Evolutionary conservation across 2,329 filamentous ascomycete genomes (phyloP).

Genomic region (Truncatella angustata): DNA sequence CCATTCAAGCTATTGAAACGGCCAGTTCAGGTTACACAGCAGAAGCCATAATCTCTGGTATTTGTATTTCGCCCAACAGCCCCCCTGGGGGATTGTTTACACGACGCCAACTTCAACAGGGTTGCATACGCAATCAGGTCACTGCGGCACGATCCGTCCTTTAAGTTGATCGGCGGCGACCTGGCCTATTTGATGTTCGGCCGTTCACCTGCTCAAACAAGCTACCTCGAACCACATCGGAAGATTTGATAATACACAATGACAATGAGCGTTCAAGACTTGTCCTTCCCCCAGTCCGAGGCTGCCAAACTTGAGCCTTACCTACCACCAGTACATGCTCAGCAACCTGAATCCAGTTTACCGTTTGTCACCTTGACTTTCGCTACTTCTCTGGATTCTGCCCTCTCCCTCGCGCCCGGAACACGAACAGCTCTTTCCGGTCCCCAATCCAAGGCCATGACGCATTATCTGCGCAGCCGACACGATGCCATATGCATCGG

Average conservation of each 20-base stretch:
- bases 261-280: slow-evolving; percentile 12
- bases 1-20: too few relatives aligned
- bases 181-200: too few relatives aligned
- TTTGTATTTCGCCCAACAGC: too few relatives aligned
- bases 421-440: slow-evolving; percentile 83
- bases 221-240: background rate
- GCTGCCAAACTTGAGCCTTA: slow-evolving; percentile 20
- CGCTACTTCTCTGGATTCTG: slow-evolving; percentile 84
- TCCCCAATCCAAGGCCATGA: slow-evolving; percentile 83
- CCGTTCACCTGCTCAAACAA: too few relatives aligned
- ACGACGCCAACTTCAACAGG: too few relatives aligned
- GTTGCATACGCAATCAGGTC: too few relatives aligned
- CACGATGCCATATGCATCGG: slow-evolving; percentile 87
- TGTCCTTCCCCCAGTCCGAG: slow-evolving; percentile 21
- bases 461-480: slow-evolving; percentile 78
- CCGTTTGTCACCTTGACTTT: slow-evolving; percentile 79
- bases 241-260: background rate
- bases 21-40: too few relatives aligned
- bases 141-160: background rate
- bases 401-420: slow-evolving; percentile 73
- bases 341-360: background rate
- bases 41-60: too few relatives aligned
- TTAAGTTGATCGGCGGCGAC: background rate
- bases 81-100: too few relatives aligned
- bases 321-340: background rate